Evolutionary conservation across 2,329 filamentous ascomycete genomes (phyloP).

Genomic region (Xylaria arbuscula): DNA sequence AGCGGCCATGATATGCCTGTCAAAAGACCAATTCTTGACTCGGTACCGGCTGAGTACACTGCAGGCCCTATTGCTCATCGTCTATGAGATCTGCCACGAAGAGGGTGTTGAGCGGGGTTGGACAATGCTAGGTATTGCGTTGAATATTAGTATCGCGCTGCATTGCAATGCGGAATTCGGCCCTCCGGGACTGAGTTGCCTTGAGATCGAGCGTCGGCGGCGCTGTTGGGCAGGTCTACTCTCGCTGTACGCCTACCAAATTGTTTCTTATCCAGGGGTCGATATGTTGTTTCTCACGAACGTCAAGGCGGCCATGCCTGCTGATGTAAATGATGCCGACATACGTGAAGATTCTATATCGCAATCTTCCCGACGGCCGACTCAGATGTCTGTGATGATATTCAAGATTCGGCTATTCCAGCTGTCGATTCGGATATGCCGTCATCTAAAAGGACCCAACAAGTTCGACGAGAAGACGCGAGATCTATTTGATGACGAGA

Average conservation of each 20-base stretch:
- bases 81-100: constrained; percentile 31
- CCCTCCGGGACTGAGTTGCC: constrained; percentile 9
- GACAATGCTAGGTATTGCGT: constrained; percentile 30
- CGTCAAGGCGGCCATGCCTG: constrained; percentile 26
- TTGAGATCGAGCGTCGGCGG: constrained; percentile 30
- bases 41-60: constrained; percentile 30
- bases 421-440: constrained; percentile 31
- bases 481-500: constrained; percentile 31
- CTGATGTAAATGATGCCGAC: constrained; percentile 31
- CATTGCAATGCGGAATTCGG: constrained; percentile 30
- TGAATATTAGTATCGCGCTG: constrained; percentile 34
- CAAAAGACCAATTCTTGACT: constrained; percentile 32
- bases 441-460: constrained; percentile 29
- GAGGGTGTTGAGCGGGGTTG: constrained; percentile 33
- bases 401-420: constrained; percentile 32
- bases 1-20: constrained; percentile 33
- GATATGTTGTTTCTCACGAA: constrained; percentile 31
- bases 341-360: constrained; percentile 25
- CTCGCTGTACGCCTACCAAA: constrained; percentile 33
- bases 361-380: constrained; percentile 22
- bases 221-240: constrained; percentile 34
- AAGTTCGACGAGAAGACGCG: constrained; percentile 31
- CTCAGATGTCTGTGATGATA: constrained; percentile 35
- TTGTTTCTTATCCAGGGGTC: constrained; percentile 32
- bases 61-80: constrained; percentile 27